Conservation (phyloP, 257 asterid species). For the Paulownia fortunei region DNA sequence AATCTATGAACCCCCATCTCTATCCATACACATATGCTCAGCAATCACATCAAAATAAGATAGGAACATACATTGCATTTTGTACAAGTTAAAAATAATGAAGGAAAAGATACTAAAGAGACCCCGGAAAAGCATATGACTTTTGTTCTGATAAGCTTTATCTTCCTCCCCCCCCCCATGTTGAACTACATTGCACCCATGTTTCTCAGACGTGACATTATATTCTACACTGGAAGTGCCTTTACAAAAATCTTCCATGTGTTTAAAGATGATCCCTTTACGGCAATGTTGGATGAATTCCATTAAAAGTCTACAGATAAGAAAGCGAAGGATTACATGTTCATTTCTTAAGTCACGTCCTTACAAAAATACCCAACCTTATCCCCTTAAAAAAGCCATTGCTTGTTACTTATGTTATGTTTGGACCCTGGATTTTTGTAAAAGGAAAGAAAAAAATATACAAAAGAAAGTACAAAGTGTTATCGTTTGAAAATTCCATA, state of each 20-base stretch:
- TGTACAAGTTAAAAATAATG: no score
- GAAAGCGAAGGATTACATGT: not conserved
- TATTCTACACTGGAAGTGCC: slow-evolving; percentile 1
- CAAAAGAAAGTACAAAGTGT: no score
- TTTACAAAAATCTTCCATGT: not conserved
- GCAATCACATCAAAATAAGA: not conserved
- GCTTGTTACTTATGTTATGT: not conserved
- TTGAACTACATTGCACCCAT: not conserved
- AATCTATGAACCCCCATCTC: no score
- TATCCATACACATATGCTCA: no score
- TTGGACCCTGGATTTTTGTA: not conserved
- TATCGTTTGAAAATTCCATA: no score
- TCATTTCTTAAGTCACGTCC: not conserved
- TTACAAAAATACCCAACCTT: not conserved
- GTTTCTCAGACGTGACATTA: not conserved
- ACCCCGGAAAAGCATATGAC: not conserved
- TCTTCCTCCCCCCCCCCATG: not conserved
- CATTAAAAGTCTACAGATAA: not conserved
- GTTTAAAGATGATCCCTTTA: not conserved
- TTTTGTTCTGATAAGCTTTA: not conserved
- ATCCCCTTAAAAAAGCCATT: not conserved
- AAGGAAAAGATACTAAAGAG: not conserved
- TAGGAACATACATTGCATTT: not conserved
- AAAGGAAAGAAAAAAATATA: no score
- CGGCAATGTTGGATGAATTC: slow-evolving; percentile 3